These are phyloP conservation scores for Amborella trichopoda DNA, from an alignment of 164 flowering plant genomes.

Conservation along the genomic window DNA sequence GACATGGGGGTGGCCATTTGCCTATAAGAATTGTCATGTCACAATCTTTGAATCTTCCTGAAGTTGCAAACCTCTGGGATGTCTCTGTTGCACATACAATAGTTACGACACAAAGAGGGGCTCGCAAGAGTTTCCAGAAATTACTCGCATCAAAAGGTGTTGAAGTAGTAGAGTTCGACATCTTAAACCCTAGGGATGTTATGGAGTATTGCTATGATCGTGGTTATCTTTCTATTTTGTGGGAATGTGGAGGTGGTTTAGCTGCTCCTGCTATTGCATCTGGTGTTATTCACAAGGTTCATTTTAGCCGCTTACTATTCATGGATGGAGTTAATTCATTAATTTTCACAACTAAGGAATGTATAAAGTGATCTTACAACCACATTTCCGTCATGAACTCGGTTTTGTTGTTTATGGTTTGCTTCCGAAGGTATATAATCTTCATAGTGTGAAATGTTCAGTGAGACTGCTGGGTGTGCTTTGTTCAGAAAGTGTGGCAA, in stretches of 20 bases:
- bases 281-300: conserved; percentile 56
- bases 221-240: conserved; percentile 76
- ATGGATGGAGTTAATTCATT: too few species aligned
- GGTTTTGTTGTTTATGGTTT: too few species aligned
- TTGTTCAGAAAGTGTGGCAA: too few species aligned
- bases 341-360: too few species aligned
- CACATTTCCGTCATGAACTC: too few species aligned
- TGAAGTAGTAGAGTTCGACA: conserved; percentile 95
- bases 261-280: conserved; percentile 94
- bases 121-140: conserved; percentile 75
- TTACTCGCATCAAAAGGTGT: conserved; percentile 90
- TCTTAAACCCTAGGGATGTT: conserved; percentile 68
- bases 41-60: conserved; percentile 83
- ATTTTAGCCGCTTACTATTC: neutral
- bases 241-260: conserved; percentile 95
- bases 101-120: conserved; percentile 93
- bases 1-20: conserved; percentile 88
- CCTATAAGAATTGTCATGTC: conserved; percentile 86
- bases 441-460: too few species aligned
- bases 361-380: too few species aligned
- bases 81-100: conserved; percentile 72
- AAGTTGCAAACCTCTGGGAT: conserved; percentile 87
- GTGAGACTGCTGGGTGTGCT: too few species aligned
- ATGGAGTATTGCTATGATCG: conserved; percentile 89
- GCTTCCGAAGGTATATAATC: too few species aligned